Conservation (phyloP, 371 early-diverging fungal species). For the Fennellomyces sp. region DNA sequence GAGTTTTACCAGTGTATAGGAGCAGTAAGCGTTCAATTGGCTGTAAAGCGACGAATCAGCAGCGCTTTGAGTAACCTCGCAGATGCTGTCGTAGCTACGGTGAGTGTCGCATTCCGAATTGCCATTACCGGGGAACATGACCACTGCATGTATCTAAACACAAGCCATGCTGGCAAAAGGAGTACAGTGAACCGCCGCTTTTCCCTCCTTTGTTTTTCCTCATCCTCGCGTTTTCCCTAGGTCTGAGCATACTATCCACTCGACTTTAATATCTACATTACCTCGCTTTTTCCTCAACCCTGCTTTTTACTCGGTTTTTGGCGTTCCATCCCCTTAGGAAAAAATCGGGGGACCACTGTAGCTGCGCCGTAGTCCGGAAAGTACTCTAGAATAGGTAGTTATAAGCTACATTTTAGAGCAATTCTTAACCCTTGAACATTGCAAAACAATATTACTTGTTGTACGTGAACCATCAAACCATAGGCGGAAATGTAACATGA, state of each 20-base stretch:
- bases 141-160: slow-evolving; percentile 82
- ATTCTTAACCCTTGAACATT: not conserved
- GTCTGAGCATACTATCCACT: too few relatives aligned
- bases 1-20: slow-evolving; percentile 61
- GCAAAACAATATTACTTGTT: slow-evolving; percentile 10
- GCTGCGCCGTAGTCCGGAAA: slow-evolving; percentile 20
- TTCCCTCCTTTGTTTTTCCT: too few relatives aligned
- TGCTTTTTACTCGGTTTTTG: too few relatives aligned
- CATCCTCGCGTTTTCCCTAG: too few relatives aligned
- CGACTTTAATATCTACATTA: too few relatives aligned
- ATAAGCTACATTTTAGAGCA: not conserved
- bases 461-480: slow-evolving; percentile 22
- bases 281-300: too few relatives aligned
- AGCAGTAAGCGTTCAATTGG: slow-evolving; percentile 74
- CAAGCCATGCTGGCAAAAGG: slow-evolving; percentile 62
- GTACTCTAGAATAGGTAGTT: slow-evolving; percentile 8
- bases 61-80: slow-evolving; percentile 34
- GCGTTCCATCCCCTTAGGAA: too few relatives aligned
- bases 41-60: slow-evolving; percentile 45
- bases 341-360: too few relatives aligned
- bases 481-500: slow-evolving; percentile 20
- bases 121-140: slow-evolving; percentile 49
- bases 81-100: slow-evolving; percentile 57
- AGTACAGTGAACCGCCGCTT: too few relatives aligned
- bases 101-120: slow-evolving; percentile 66